These are phyloP conservation scores for Debaryomyces fabryi DNA, from an alignment of 1,139 yeast species.

Conservation along the genomic window DNA sequence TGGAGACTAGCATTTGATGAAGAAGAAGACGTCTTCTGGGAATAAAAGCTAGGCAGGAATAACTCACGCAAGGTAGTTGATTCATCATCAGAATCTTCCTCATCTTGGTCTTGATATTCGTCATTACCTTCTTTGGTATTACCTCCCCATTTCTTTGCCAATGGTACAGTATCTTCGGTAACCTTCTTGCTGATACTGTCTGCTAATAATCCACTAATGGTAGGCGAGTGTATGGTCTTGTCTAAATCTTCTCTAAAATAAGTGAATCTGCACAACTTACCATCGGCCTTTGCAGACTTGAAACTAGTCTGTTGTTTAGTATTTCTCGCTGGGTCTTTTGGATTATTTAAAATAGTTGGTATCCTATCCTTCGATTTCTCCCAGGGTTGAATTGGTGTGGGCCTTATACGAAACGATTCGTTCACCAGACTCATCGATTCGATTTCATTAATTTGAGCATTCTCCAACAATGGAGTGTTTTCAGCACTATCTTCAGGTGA, in stretches of 20 bases:
- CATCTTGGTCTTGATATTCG: conserved; percentile 13
- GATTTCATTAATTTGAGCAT: conserved; percentile 63
- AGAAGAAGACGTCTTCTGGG: conserved; percentile 10
- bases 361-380: conserved; percentile 43
- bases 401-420: conserved; percentile 65
- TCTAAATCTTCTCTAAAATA: conserved; percentile 90
- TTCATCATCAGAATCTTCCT: conserved; percentile 17
- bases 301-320: conserved; percentile 1
- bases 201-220: conserved; percentile 72
- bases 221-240: conserved; percentile 87
- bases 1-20: conserved; percentile 14
- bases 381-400: conserved; percentile 80
- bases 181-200: conserved; percentile 9
- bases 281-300: conserved; percentile 22
- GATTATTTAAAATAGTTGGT: conserved; percentile 33
- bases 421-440: conserved; percentile 46
- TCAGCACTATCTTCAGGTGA: conserved; percentile 16
- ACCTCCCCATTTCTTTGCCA: conserved; percentile 22
- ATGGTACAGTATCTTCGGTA: conserved; percentile 2
- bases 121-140: conserved; percentile 4
- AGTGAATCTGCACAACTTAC: conserved; percentile 64
- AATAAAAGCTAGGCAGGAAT: conserved; percentile 32
- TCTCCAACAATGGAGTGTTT: conserved; percentile 31
- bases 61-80: conserved; percentile 26
- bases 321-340: conserved; percentile 6